Evolutionary conservation across 192 early-diverging fungal species (phyloP), one percentile per base, ranked within the genome.

Genomic region (Dispira parvispora): DNA sequence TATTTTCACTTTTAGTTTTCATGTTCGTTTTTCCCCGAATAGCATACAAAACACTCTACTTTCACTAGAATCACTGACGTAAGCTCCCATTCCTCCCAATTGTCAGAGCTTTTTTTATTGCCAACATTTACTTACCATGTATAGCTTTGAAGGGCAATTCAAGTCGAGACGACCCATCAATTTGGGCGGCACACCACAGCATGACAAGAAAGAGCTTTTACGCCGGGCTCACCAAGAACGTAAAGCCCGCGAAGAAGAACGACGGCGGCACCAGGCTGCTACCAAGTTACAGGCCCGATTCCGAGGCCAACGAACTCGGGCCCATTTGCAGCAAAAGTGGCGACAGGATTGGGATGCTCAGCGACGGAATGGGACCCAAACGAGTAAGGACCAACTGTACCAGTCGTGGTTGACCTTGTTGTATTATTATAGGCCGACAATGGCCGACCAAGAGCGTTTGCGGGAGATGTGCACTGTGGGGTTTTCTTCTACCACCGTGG

Each of bases 111-210:
- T 16, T 56, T 56, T 27, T 27, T 10, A 32, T 49, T 57, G 45
- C 46, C 26, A 14, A 44, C 52, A 42, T 25, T 20, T 54, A 50
- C 8, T 21, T 32, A 23, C 8, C 52, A 80, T 77, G 73, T 84
- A 81, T 67, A 76, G 67, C 52, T 94, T 94, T 67, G 86, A 89
- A 61, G 92, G 92, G 23, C 83, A 86, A 65, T 87, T 82, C 68
- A 90, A 84, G 71, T 60, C 74, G 42, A 80, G 80, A 52, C 74
- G 84, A 20, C 78, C 80, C 46, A 96, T 96, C 62, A 90, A 86
- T 63, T 77, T 96, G 43, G 92, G 91, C 54, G 89, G 90, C 0
- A 71, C 76, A n/a, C 78, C 69, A 47, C 73, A 80, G 53, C 70
- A 82, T n/a, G 84, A 88, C 66, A 85, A 84, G 58, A 70, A 78